These are phyloP conservation scores for Neoboletus subvelutipes DNA, from an alignment of 768 basidiomycete genomes.

Conservation along the genomic window DNA sequence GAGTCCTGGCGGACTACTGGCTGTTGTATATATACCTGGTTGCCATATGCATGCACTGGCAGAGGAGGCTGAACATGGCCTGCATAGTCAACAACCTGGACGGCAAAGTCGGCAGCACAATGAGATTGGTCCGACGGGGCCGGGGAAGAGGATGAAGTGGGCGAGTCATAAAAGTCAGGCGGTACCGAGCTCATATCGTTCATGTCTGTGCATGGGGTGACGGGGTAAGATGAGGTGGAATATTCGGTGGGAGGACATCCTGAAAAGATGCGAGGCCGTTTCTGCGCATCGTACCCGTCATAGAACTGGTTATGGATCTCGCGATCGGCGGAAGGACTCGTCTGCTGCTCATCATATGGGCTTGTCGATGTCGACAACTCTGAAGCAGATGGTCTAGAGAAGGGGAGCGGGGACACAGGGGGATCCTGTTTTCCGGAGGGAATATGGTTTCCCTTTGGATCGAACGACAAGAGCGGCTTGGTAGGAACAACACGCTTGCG, in stretches of 20 bases:
- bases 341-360: slow-evolving; percentile 11
- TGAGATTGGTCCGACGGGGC: slow-evolving; percentile 26
- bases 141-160: slow-evolving; percentile 27
- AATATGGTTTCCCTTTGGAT: slow-evolving; percentile 18
- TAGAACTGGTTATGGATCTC: slow-evolving; percentile 5
- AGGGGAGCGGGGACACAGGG: slow-evolving; percentile 1
- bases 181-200: slow-evolving; percentile 11
- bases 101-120: slow-evolving; percentile 10
- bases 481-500: slow-evolving; percentile 24
- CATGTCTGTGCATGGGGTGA: slow-evolving; percentile 14
- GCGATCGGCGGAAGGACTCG: slow-evolving; percentile 6
- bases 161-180: slow-evolving; percentile 23
- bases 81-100: slow-evolving; percentile 3
- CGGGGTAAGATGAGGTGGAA: slow-evolving; percentile 9
- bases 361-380: slow-evolving; percentile 9
- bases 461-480: slow-evolving; percentile 20
- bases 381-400: slow-evolving; percentile 10
- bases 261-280: slow-evolving; percentile 17
- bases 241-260: slow-evolving; percentile 5
- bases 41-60: slow-evolving; percentile 1
- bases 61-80: slow-evolving; percentile 1
- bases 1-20: slow-evolving; percentile 8
- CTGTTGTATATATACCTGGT: slow-evolving; percentile 6
- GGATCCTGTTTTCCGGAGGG: slow-evolving; percentile 27
- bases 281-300: slow-evolving; percentile 15